Evolutionary conservation across 306 rosid species (phyloP).

Genomic region (Senna tora): DNA sequence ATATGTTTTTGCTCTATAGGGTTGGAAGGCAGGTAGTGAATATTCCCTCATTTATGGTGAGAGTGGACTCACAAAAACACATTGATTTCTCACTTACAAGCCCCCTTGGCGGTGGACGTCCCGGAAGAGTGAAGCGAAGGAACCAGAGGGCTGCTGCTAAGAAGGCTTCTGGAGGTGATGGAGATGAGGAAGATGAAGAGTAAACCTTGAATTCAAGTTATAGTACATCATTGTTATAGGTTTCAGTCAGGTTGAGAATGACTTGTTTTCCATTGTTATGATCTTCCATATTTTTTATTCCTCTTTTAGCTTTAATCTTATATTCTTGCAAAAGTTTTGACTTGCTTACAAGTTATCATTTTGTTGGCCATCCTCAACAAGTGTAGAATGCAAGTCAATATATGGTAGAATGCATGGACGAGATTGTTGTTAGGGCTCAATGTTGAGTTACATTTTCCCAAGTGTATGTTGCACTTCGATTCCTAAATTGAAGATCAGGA

Average conservation of each 20-base stretch:
- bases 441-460: too few species aligned
- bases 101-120: slow-evolving; percentile 46
- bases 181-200: slow-evolving; percentile 44
- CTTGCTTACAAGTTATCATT: not conserved
- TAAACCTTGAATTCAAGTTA: slow-evolving; percentile 16
- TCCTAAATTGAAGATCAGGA: too few species aligned
- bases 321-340: not conserved
- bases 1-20: not conserved
- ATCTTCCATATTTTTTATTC: not conserved
- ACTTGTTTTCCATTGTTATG: not conserved
- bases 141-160: slow-evolving; percentile 44
- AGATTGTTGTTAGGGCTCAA: not conserved
- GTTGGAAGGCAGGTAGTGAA: slow-evolving; percentile 50
- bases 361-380: not conserved
- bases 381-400: too few species aligned
- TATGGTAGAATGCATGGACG: not conserved
- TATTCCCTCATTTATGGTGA: slow-evolving; percentile 46
- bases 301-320: not conserved
- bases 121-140: slow-evolving; percentile 47
- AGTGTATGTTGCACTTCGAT: too few species aligned
- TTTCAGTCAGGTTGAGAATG: not conserved
- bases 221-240: not conserved
- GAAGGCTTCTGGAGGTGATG: slow-evolving; percentile 48
- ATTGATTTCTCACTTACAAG: slow-evolving; percentile 46
- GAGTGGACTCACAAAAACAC: slow-evolving; percentile 49